phyloP scores from a whole-genome alignment of 176 grass and related monocot species.

The Musa acuminata region DNA sequence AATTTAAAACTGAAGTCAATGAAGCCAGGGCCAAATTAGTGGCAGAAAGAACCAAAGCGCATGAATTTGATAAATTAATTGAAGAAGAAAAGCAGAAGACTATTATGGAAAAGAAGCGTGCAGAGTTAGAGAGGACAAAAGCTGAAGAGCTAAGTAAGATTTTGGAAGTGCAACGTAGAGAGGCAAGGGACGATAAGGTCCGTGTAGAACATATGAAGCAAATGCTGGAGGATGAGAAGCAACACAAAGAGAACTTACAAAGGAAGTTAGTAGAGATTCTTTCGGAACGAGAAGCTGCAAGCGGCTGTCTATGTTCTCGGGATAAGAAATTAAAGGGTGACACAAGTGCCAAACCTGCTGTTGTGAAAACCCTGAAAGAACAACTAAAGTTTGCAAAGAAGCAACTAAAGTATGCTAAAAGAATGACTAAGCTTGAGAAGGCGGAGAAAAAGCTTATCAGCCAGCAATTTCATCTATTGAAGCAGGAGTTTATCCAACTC shows the following conservation, averaged over 20 bases:
- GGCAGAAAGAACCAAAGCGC: conserved; percentile 36
- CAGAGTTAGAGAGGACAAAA: conserved; percentile 45
- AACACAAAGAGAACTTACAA: conserved; percentile 35
- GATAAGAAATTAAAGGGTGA: conserved; percentile 11
- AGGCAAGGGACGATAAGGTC: conserved; percentile 37
- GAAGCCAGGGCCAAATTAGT: conserved; percentile 40
- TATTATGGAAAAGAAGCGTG: conserved; percentile 55
- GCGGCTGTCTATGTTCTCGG: not conserved
- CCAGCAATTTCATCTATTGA: conserved; percentile 48
- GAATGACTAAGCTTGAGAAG: conserved; percentile 59
- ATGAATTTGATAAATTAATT: conserved; percentile 31
- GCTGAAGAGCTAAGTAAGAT: conserved; percentile 46
- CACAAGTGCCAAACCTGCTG: conserved; percentile 29
- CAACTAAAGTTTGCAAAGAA: conserved; percentile 92
- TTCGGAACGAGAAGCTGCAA: not conserved
- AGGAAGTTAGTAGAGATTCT: conserved; percentile 22
- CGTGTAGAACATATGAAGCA: conserved; percentile 38
- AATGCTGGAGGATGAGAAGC: conserved; percentile 65
- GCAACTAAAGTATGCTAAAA: conserved; percentile 59
- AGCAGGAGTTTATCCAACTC: conserved; percentile 57
- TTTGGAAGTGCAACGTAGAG: conserved; percentile 50
- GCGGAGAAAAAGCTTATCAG: conserved; percentile 48
- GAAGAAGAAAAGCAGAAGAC: conserved; percentile 68
- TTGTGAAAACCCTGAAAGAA: conserved; percentile 62
- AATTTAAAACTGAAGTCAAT: conserved; percentile 55